phyloP scores from a whole-genome alignment of 2,329 filamentous ascomycete genomes.

The Fusarium cicatricum region DNA sequence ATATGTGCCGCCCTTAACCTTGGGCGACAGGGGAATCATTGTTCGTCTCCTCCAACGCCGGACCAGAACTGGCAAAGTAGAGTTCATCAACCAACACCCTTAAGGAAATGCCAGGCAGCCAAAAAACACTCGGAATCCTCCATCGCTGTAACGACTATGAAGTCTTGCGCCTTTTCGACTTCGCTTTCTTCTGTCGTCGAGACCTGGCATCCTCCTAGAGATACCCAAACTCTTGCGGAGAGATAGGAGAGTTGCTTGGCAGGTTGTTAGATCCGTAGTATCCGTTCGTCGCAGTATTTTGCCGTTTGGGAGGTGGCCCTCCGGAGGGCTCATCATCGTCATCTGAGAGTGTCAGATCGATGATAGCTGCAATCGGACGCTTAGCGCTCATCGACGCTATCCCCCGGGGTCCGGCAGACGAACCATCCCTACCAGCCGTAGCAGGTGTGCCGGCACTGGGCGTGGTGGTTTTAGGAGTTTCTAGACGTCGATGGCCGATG shows the following conservation, averaged over 20 bases:
- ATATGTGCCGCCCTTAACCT: slow-evolving; percentile 22
- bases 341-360: slow-evolving; percentile 65
- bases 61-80: slow-evolving; percentile 31
- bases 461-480: slow-evolving; percentile 49
- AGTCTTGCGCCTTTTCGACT: slow-evolving; percentile 26
- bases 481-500: slow-evolving; percentile 45
- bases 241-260: slow-evolving; percentile 36
- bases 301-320: slow-evolving; percentile 58
- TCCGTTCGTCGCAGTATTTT: slow-evolving; percentile 44
- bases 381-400: slow-evolving; percentile 53
- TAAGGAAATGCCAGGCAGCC: slow-evolving; percentile 19
- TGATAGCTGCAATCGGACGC: slow-evolving; percentile 60
- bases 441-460: slow-evolving; percentile 51
- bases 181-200: slow-evolving; percentile 20
- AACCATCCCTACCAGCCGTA: slow-evolving; percentile 48
- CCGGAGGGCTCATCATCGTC: slow-evolving; percentile 61
- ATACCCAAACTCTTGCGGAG: slow-evolving; percentile 27
- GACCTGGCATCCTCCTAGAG: slow-evolving; percentile 32
- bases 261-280: slow-evolving; percentile 29
- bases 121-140: background rate
- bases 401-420: slow-evolving; percentile 48
- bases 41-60: slow-evolving; percentile 42
- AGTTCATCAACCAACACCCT: slow-evolving; percentile 36
- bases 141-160: slow-evolving; percentile 12
- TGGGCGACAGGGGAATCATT: slow-evolving; percentile 43